Conservation (phyloP, 2,329 filamentous ascomycete species). For the Pestalotiopsis sp. region DNA sequence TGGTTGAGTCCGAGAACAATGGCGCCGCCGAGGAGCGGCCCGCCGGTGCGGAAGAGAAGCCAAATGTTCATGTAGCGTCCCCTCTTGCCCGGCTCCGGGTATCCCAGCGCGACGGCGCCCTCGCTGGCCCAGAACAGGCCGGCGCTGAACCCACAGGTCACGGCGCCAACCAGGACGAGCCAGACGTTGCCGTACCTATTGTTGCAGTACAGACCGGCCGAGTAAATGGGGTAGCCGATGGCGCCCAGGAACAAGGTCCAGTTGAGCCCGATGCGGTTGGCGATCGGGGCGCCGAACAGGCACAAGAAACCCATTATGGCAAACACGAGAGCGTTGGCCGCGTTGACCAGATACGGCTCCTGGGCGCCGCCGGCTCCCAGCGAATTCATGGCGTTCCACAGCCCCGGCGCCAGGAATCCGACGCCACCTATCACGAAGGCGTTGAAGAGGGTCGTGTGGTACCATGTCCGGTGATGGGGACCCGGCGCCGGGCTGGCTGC, state of each 20-base stretch:
- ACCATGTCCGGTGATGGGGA: slow-evolving; percentile 39
- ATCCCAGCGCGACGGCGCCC: slow-evolving; percentile 71
- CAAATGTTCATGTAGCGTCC: slow-evolving; percentile 70
- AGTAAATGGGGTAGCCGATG: slow-evolving; percentile 37
- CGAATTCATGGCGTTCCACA: slow-evolving; percentile 60
- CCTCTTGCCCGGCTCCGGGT: slow-evolving; percentile 70
- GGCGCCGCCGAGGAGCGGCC: slow-evolving; percentile 68
- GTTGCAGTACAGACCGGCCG: slow-evolving; percentile 39
- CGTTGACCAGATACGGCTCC: slow-evolving; percentile 48
- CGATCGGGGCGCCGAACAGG: slow-evolving; percentile 33
- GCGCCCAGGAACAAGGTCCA: slow-evolving; percentile 37
- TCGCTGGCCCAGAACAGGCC: slow-evolving; percentile 79
- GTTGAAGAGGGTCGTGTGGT: slow-evolving; percentile 55
- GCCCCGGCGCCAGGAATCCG: slow-evolving; percentile 50
- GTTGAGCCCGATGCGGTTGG: slow-evolving; percentile 35
- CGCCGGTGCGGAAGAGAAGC: slow-evolving; percentile 59
- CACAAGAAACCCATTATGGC: slow-evolving; percentile 37
- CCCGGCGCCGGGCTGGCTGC: not conserved
- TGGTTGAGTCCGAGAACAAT: slow-evolving; percentile 72
- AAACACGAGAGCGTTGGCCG: slow-evolving; percentile 39
- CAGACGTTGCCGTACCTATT: slow-evolving; percentile 58
- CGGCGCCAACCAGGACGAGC: slow-evolving; percentile 70
- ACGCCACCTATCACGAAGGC: slow-evolving; percentile 55
- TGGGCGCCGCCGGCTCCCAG: slow-evolving; percentile 56
- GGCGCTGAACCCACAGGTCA: slow-evolving; percentile 69